Evolutionary conservation across 1,284 basidiomycete species (phyloP).

Genomic region (Ganoderma boninense): DNA sequence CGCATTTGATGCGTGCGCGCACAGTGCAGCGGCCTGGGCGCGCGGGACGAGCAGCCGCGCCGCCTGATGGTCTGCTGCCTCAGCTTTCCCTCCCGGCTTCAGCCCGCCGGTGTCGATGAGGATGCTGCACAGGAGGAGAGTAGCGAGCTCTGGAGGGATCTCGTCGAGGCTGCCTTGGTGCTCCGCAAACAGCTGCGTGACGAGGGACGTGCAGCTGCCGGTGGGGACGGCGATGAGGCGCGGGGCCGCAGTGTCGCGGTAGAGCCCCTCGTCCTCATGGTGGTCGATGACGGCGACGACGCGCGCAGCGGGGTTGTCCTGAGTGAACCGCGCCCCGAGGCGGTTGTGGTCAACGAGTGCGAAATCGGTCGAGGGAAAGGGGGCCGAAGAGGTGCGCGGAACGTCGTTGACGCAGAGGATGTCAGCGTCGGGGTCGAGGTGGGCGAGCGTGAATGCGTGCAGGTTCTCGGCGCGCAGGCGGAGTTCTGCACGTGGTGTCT

Average conservation of each 20-base stretch:
- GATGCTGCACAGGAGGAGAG: conserved; percentile 82
- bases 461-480: conserved; percentile 88
- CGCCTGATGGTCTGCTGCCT: conserved; percentile 53
- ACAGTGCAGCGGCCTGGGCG: not conserved
- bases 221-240: conserved; percentile 69
- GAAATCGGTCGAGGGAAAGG: conserved; percentile 70
- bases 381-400: conserved; percentile 41
- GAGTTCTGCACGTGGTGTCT: conserved; percentile 76
- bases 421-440: conserved; percentile 52
- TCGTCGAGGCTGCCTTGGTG: conserved; percentile 39
- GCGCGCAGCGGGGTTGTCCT: conserved; percentile 48
- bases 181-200: conserved; percentile 62
- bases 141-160: conserved; percentile 70
- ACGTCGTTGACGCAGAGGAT: conserved; percentile 71
- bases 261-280: conserved; percentile 85
- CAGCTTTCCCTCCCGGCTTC: conserved; percentile 80
- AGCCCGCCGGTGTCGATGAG: conserved; percentile 87
- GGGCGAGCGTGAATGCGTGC: conserved; percentile 70
- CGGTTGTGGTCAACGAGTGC: conserved; percentile 92
- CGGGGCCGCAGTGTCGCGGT: conserved; percentile 69
- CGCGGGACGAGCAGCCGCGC: conserved; percentile 45
- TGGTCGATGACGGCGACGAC: conserved; percentile 93
- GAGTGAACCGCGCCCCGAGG: conserved; percentile 62
- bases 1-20: not conserved
- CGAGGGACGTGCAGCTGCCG: conserved; percentile 85